A percentile compares a stretch with the other conserved stretches of the same genome.
These are phyloP conservation scores for Polygonum maritimum DNA, from an alignment of 148 eudicot genomes.

Conservation along the genomic window DNA sequence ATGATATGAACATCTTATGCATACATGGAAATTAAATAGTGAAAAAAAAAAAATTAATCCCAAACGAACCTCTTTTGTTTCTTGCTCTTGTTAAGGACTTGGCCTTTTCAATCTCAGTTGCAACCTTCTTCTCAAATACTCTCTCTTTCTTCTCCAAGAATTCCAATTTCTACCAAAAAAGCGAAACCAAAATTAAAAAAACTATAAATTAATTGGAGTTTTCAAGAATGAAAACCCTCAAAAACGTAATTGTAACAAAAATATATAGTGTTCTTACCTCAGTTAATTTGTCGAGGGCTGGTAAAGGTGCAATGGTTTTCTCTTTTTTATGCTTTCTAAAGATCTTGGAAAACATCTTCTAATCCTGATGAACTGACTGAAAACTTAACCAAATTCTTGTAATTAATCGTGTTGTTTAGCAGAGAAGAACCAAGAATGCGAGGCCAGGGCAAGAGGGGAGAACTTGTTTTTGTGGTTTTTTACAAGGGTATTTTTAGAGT, in stretches of 20 bases:
- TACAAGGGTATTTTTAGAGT: too few relatives aligned
- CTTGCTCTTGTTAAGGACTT: slow-evolving; percentile 26
- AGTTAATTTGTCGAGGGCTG: slow-evolving; percentile 24
- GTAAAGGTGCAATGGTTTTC: slow-evolving; percentile 14
- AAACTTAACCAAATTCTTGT: too few relatives aligned
- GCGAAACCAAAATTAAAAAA: neutral
- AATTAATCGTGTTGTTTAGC: too few relatives aligned
- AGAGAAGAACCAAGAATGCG: too few relatives aligned
- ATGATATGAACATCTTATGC: neutral
- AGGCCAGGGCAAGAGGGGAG: too few relatives aligned
- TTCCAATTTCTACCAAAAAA: slow-evolving; percentile 24
- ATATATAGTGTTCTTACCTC: slow-evolving; percentile 15
- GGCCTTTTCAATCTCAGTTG: slow-evolving; percentile 35
- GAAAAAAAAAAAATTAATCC: neutral
- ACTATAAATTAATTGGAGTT: too few relatives aligned
- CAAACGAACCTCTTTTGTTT: slow-evolving; percentile 28
- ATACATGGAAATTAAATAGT: neutral
- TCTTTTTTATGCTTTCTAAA: slow-evolving; percentile 30
- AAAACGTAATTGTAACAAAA: too few relatives aligned
- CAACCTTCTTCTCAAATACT: slow-evolving; percentile 25
- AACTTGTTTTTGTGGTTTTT: too few relatives aligned
- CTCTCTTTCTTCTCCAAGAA: slow-evolving; percentile 35
- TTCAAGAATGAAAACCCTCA: too few relatives aligned
- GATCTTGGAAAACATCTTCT: slow-evolving; percentile 22
- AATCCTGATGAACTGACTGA: neutral